A percentile compares a stretch with the other conserved stretches of the same genome.
Evolutionary conservation across 2,329 filamentous ascomycete genomes (phyloP).

Genomic region (Aspergillus phoenicis): DNA sequence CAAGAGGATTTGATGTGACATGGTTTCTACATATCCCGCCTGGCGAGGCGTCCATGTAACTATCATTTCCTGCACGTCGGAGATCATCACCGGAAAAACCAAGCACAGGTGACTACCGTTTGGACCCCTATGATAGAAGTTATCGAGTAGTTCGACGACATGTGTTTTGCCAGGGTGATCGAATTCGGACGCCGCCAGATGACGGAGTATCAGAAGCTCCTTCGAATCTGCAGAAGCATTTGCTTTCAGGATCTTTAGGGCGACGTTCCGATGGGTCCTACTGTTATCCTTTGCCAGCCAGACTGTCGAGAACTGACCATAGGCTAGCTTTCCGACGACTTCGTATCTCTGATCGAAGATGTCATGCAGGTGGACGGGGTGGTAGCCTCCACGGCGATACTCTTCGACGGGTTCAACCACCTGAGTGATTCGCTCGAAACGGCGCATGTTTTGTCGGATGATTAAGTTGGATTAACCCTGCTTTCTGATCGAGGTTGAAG

Average conservation of each 20-base stretch:
- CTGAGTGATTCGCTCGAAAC: background rate
- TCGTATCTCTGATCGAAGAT: slow-evolving; percentile 24
- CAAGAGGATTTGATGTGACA: slow-evolving; percentile 22
- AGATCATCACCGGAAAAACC: slow-evolving; percentile 29
- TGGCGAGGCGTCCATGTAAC: slow-evolving; percentile 15
- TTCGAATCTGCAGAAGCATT: slow-evolving; percentile 20
- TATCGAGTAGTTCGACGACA: slow-evolving; percentile 26
- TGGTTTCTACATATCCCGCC: slow-evolving; percentile 17
- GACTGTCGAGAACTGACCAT: slow-evolving; percentile 28
- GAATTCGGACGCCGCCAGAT: slow-evolving; percentile 11
- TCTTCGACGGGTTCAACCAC: slow-evolving; percentile 28
- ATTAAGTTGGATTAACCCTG: no score
- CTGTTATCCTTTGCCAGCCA: slow-evolving; percentile 26
- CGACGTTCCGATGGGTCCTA: slow-evolving; percentile 23
- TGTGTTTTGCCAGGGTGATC: slow-evolving; percentile 23
- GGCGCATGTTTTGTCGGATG: background rate
- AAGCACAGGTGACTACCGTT: slow-evolving; percentile 29
- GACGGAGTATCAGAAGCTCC: slow-evolving; percentile 25
- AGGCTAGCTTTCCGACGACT: slow-evolving; percentile 24
- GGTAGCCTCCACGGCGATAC: slow-evolving; percentile 29
- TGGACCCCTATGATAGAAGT: slow-evolving; percentile 28
- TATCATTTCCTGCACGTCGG: slow-evolving; percentile 25
- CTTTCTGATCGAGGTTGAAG: no score
- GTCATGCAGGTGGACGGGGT: slow-evolving; percentile 30
- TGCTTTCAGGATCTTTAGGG: slow-evolving; percentile 31